phyloP scores from a whole-genome alignment of 768 basidiomycete species.

The Amanita pallidorosea region DNA sequence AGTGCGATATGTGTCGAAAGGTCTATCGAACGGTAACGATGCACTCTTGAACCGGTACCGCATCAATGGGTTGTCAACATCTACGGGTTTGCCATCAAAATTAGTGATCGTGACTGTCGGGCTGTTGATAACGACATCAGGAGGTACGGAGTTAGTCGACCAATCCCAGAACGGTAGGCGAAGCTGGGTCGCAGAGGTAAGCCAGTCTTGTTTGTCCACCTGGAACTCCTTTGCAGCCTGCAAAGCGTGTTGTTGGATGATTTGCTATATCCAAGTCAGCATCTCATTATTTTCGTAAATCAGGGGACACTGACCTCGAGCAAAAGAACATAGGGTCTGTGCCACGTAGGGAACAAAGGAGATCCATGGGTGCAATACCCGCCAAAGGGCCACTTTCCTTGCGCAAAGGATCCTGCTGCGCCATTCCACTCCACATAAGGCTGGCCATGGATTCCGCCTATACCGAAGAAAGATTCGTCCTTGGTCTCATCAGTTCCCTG shows the following conservation, averaged over 20 bases:
- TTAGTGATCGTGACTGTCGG: constrained; percentile 17
- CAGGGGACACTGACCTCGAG: constrained; percentile 28
- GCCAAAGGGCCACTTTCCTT: constrained; percentile 15
- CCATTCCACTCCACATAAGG: constrained; percentile 36
- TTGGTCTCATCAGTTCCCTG: constrained; percentile 18
- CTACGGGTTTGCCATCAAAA: constrained; percentile 15
- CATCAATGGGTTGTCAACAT: constrained; percentile 22
- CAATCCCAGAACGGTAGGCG: constrained; percentile 44
- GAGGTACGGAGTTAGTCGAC: constrained; percentile 28
- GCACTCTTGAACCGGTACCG: constrained; percentile 23
- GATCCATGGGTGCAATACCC: constrained; percentile 50
- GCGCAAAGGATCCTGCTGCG: constrained; percentile 17
- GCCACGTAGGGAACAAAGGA: constrained; percentile 45
- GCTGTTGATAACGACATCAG: constrained; percentile 23
- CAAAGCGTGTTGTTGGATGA: constrained; percentile 26
- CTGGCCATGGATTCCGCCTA: constrained; percentile 42
- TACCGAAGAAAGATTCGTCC: constrained; percentile 28
- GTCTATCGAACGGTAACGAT: constrained; percentile 17
- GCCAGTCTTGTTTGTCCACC: constrained; percentile 18
- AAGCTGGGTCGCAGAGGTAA: constrained; percentile 21
- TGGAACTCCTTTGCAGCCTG: constrained; percentile 32
- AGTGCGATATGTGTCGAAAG: constrained; percentile 19
- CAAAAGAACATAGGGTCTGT: constrained; percentile 39
- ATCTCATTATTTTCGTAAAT: not conserved
- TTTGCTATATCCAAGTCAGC: constrained; percentile 27